A percentile compares a stretch with the other conserved stretches of the same genome.
Evolutionary conservation across 2,329 filamentous ascomycete genomes (phyloP).

Genomic region (Cladophialophora psammophila): DNA sequence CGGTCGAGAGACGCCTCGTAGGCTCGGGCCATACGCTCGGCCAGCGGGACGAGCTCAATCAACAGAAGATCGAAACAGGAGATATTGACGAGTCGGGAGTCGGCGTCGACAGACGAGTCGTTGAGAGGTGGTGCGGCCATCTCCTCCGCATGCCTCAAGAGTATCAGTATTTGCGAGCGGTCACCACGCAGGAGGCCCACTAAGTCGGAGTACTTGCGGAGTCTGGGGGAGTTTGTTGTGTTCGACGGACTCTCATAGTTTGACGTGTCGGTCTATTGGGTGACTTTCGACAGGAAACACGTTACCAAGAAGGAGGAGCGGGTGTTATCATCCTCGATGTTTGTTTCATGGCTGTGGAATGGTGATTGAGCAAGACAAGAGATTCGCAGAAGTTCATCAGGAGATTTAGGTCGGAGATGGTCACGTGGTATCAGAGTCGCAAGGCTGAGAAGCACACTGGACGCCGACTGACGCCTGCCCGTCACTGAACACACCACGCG

Average conservation of each 20-base stretch:
- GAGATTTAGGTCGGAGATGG: neutral
- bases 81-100: slow-evolving; percentile 72
- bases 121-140: slow-evolving; percentile 20
- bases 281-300: neutral
- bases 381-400: neutral
- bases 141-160: neutral
- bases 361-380: neutral
- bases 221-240: neutral
- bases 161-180: neutral
- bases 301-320: neutral
- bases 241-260: slow-evolving; percentile 4
- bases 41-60: slow-evolving; percentile 95
- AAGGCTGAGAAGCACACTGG: neutral
- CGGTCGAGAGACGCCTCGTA: slow-evolving; percentile 41
- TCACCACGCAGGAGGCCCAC: neutral
- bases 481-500: too few relatives aligned
- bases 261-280: neutral
- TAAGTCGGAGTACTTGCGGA: neutral
- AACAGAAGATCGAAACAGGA: slow-evolving; percentile 93
- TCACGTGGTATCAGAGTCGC: neutral
- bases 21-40: slow-evolving; percentile 77
- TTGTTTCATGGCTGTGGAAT: neutral
- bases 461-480: too few relatives aligned
- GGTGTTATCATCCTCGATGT: neutral
- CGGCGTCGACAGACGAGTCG: slow-evolving; percentile 19